A percentile compares a stretch with the other conserved stretches of the same genome.
phyloP scores from a whole-genome alignment of 148 eudicot genomes.

The Euryodendron excelsum region DNA sequence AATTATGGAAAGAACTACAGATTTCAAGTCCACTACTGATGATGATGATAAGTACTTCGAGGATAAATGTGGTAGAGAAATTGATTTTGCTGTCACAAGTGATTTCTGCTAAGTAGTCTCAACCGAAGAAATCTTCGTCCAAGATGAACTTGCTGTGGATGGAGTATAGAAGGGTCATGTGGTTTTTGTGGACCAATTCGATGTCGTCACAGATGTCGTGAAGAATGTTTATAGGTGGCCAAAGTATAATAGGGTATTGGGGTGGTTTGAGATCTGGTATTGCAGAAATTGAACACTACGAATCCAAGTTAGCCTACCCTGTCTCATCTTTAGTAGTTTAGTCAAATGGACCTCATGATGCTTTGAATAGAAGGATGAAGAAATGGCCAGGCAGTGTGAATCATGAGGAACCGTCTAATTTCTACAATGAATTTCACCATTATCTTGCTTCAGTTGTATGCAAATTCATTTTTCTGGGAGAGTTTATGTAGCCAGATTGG shows the following conservation, averaged over 20 bases:
- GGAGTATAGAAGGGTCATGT: too few species aligned
- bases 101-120: too few species aligned
- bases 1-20: too few species aligned
- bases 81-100: too few species aligned
- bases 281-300: slow-evolving; percentile 60
- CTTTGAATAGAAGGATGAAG: slow-evolving; percentile 46
- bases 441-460: slow-evolving; percentile 83
- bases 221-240: slow-evolving; percentile 88
- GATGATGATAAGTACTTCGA: too few species aligned
- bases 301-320: slow-evolving; percentile 57
- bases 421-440: slow-evolving; percentile 70
- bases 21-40: too few species aligned
- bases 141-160: too few species aligned
- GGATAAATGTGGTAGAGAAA: too few species aligned
- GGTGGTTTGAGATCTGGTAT: slow-evolving; percentile 71
- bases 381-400: slow-evolving; percentile 76
- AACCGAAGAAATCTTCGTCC: too few species aligned
- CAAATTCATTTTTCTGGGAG: slow-evolving; percentile 73
- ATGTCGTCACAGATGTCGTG: too few species aligned
- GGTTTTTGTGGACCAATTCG: too few species aligned
- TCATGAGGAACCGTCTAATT: slow-evolving; percentile 60
- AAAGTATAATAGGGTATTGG: slow-evolving; percentile 79
- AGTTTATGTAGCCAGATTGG: slow-evolving; percentile 93
- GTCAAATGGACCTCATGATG: slow-evolving; percentile 49
- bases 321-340: slow-evolving; percentile 57